phyloP scores from a whole-genome alignment of 352 stramenopile genomes.

The Globisporangium echinulatum region DNA sequence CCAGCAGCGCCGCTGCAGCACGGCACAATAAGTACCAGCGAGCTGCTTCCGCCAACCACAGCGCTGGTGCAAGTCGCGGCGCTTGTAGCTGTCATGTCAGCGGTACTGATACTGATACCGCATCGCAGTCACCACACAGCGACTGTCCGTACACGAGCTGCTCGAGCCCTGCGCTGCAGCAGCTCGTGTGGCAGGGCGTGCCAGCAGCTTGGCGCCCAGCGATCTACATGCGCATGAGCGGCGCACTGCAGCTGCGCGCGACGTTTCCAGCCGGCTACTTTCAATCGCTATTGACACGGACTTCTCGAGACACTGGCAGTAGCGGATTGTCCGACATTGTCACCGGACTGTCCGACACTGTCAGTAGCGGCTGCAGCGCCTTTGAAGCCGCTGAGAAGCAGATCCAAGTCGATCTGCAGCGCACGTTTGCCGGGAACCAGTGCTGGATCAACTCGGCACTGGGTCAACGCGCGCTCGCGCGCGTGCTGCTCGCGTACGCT shows the following conservation, averaged over 20 bases:
- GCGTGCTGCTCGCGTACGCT: constrained; percentile 75
- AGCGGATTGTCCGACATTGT: not conserved
- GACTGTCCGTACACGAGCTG: constrained; percentile 9
- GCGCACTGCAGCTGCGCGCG: constrained; percentile 17
- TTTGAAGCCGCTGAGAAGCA: constrained; percentile 42
- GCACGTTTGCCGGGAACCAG: constrained; percentile 60
- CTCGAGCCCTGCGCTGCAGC: constrained; percentile 10
- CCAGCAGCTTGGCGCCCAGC: constrained; percentile 28
- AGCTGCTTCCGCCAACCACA: not conserved
- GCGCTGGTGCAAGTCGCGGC: not conserved
- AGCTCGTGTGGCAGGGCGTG: constrained; percentile 47
- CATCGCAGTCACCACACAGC: not conserved
- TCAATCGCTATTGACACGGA: constrained; percentile 13
- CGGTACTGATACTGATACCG: too few relatives aligned
- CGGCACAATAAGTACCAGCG: not conserved
- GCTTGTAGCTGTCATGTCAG: not conserved
- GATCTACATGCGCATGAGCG: constrained; percentile 46
- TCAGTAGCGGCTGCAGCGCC: not conserved
- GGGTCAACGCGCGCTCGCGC: constrained; percentile 42
- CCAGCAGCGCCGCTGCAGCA: not conserved
- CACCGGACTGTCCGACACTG: not conserved
- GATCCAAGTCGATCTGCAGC: constrained; percentile 59
- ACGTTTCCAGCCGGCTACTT: constrained; percentile 30
- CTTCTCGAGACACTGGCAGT: not conserved
- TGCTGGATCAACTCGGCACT: constrained; percentile 49